Base-by-base conservation (phyloP, 2,329 filamentous ascomycete species). In the Magnaporthiopsis incrustans region DNA sequence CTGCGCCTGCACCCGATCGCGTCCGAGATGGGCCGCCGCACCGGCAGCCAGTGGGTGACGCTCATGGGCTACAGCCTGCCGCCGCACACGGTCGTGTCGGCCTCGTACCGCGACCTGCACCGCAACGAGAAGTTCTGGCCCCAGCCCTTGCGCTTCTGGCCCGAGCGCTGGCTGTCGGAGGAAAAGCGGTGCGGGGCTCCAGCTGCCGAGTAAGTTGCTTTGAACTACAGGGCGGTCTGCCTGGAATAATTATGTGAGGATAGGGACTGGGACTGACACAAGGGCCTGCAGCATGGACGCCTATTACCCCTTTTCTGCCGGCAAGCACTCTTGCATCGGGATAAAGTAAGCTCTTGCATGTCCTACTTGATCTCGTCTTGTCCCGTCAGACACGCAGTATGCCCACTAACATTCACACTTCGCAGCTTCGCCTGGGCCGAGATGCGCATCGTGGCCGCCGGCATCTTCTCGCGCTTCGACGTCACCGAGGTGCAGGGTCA, bases 261-360 rank as follows among this genome's bases (percentile, higher is more conserved):
- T n/a, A 3, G 3, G 2, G 44, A 25, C 22, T n/a, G 22, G 11
- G 15, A 53, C 44, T 35, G 33, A 35, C 33, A 35, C 10, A 8
- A 6, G 22, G 3, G 7, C 35, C 27, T 18, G 7, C 27, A 61
- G 59, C 33, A 35, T 61, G 59, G 27, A 61, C 25, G 59, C 59
- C 22, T 61, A 61, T 35, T 61, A 61, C 18, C 59, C 59, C 22
- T 61, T 61, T 12, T 69, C 68, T 6, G 68, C 65, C 10, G 69
- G 69, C 18, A 70, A 69, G 25, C 67, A 70, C 56, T 70, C 69
- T 32, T 70, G 68, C 62, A 70, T 70, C 30, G 68, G 69, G 1
- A 70, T 70, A 59, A 70, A 69, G 67, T 68, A 61, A 59, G 67
- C 60, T 8, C 7, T 15, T 27, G 1, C 10, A 0, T 27, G 10